phyloP scores from a whole-genome alignment of 2,329 filamentous ascomycete genomes.

The Acrodontium crateriforme region DNA sequence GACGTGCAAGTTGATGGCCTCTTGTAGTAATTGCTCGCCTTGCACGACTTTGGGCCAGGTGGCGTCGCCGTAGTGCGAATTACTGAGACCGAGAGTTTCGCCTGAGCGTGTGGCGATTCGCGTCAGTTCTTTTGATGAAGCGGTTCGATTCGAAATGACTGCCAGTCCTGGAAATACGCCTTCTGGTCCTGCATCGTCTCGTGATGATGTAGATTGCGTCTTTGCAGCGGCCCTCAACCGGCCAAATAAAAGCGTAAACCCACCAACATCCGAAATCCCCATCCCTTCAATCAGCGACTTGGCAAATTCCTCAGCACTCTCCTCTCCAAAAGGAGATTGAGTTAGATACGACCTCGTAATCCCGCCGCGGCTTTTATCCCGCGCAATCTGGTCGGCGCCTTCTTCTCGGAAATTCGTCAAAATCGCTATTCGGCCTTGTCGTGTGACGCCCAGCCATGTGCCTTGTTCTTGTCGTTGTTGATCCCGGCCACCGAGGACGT shows the following conservation, averaged over 20 bases:
- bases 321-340: constrained; percentile 24
- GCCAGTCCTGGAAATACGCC: constrained; percentile 29
- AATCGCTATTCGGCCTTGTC: constrained; percentile 45
- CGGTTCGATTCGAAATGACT: constrained; percentile 49
- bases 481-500: constrained; percentile 49
- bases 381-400: constrained; percentile 24
- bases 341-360: constrained; percentile 49
- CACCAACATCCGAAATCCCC: constrained; percentile 43
- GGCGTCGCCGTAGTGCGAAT: constrained; percentile 44
- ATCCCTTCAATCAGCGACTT: constrained; percentile 40
- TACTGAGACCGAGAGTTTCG: constrained; percentile 47
- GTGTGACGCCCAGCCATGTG: constrained; percentile 51
- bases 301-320: constrained; percentile 38
- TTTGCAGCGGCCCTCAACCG: constrained; percentile 23
- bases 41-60: constrained; percentile 49
- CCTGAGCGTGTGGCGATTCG: constrained; percentile 36
- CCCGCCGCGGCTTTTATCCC: constrained; percentile 40
- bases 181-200: constrained; percentile 3
- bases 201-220: too few relatives aligned
- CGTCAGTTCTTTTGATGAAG: constrained; percentile 34
- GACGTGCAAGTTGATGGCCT: constrained; percentile 35
- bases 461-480: constrained; percentile 45
- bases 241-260: constrained; percentile 50
- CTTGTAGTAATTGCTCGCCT: constrained; percentile 40
- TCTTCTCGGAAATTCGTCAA: constrained; percentile 51